Evolutionary conservation across 2,329 filamentous ascomycete genomes (phyloP).

Genomic region (Diplodia seriata): DNA sequence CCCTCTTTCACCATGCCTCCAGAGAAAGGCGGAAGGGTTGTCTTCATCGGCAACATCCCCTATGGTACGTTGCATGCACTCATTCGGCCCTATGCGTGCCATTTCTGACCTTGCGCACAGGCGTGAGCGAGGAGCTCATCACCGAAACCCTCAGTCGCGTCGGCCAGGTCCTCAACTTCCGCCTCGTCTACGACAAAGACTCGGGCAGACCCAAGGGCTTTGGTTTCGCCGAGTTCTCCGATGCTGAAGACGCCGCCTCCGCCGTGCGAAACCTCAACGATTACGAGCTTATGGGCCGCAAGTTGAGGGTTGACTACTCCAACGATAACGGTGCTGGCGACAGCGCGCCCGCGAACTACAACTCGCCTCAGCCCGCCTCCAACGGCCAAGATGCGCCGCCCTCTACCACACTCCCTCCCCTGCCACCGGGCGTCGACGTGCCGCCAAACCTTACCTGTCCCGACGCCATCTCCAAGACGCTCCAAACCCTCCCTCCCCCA

Average conservation of each 20-base stretch:
- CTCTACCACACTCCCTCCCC: conserved; percentile 68
- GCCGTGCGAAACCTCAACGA: conserved; percentile 96
- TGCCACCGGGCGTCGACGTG: conserved; percentile 84
- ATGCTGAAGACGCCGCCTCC: conserved; percentile 88
- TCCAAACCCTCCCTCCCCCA: conserved; percentile 82
- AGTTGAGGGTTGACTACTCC: conserved; percentile 93
- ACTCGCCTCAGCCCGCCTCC: conserved; percentile 44
- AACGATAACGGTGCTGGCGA: conserved; percentile 74
- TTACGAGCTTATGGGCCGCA: conserved; percentile 92
- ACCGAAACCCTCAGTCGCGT: conserved; percentile 90
- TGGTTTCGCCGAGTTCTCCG: conserved; percentile 94
- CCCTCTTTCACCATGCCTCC: conserved; percentile 59
- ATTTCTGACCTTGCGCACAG: conserved; percentile 54
- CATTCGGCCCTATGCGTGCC: not conserved
- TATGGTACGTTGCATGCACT: conserved; percentile 63
- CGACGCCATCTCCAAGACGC: conserved; percentile 90
- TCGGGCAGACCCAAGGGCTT: conserved; percentile 95
- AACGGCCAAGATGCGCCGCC: conserved; percentile 54
- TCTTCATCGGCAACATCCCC: conserved; percentile 87
- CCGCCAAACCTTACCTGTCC: conserved; percentile 82
- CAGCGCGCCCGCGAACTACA: conserved; percentile 56
- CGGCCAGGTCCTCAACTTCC: conserved; percentile 89
- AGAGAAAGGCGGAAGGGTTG: conserved; percentile 77
- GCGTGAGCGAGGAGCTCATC: conserved; percentile 94
- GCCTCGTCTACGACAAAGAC: conserved; percentile 93